Conservation (phyloP, 495 filamentous ascomycete genomes). For the Aspergillus coremiiformis region DNA sequence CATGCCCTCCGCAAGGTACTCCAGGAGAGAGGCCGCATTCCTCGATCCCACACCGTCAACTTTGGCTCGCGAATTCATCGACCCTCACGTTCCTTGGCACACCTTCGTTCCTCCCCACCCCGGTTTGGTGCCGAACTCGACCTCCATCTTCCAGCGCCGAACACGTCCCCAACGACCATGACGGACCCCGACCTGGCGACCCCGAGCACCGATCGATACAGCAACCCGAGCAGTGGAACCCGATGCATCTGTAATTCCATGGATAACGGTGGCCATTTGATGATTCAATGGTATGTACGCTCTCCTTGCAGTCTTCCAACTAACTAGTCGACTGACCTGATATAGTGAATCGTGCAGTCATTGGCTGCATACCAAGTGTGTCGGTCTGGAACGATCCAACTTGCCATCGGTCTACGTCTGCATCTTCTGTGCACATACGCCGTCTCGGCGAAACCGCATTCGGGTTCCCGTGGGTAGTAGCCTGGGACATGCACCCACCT, state of each 20-base stretch:
- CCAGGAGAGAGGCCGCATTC: conserved; percentile 51
- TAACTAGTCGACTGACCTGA: conserved; percentile 8
- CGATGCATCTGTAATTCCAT: conserved; percentile 67
- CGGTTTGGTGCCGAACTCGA: conserved; percentile 35
- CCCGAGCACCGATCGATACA: conserved; percentile 54
- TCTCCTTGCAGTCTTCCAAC: background rate
- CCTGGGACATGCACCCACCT: conserved; percentile 39
- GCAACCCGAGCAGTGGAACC: conserved; percentile 50
- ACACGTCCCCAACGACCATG: conserved; percentile 58
- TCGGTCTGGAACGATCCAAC: conserved; percentile 57
- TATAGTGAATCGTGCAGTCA: conserved; percentile 76
- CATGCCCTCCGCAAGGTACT: conserved; percentile 67
- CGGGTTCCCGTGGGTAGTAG: conserved; percentile 47
- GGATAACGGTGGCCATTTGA: conserved; percentile 57
- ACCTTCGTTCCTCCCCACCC: conserved; percentile 41
- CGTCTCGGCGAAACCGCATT: conserved; percentile 57
- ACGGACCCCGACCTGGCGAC: conserved; percentile 61
- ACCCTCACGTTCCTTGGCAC: conserved; percentile 28
- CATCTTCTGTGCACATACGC: conserved; percentile 70
- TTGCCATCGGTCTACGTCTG: conserved; percentile 74
- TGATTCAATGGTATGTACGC: conserved; percentile 75
- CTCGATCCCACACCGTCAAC: conserved; percentile 28
- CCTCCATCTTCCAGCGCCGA: conserved; percentile 30
- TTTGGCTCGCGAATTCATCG: conserved; percentile 26
- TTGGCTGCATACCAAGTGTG: conserved; percentile 75